phyloP scores from a whole-genome alignment of 805 yeast genomes.

The Clavispora asparagi region DNA sequence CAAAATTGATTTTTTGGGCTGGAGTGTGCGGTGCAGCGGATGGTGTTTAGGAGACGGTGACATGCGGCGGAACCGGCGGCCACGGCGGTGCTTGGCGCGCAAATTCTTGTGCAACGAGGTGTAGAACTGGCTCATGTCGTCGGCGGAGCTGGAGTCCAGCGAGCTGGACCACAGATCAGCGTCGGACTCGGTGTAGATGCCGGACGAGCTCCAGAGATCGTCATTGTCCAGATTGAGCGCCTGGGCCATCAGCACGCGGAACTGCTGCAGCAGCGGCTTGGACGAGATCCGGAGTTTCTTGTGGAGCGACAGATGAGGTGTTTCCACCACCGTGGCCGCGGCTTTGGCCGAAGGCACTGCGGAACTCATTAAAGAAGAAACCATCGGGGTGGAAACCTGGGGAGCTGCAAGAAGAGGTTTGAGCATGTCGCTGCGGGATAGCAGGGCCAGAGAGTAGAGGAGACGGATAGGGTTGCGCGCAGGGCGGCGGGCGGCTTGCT shows the following conservation, averaged over 20 bases:
- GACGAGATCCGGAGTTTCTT: slow-evolving; percentile 40
- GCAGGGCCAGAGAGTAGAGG: slow-evolving; percentile 18
- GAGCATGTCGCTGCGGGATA: slow-evolving; percentile 1
- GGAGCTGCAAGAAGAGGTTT: background rate
- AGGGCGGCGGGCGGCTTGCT: slow-evolving; percentile 13
- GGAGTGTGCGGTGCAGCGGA: slow-evolving; percentile 37
- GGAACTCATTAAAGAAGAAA: background rate
- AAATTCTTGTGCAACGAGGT: slow-evolving; percentile 7
- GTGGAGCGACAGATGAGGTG: slow-evolving; percentile 33
- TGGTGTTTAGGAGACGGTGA: slow-evolving; percentile 37
- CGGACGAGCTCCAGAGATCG: slow-evolving; percentile 22
- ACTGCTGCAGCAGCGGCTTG: slow-evolving; percentile 3
- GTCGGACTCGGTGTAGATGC: slow-evolving; percentile 20
- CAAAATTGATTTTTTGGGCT: slow-evolving; percentile 39
- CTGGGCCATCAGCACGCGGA: slow-evolving; percentile 1
- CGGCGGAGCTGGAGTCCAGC: slow-evolving; percentile 4
- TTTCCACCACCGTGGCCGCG: slow-evolving; percentile 32
- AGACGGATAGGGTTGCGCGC: slow-evolving; percentile 21
- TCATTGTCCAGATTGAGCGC: slow-evolving; percentile 11
- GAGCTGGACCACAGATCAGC: slow-evolving; percentile 3
- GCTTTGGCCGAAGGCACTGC: slow-evolving; percentile 21
- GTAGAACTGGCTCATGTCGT: slow-evolving; percentile 11
- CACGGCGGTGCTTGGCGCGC: slow-evolving; percentile 2
- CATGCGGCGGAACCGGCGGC: slow-evolving; percentile 3
- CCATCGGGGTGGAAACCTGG: background rate